phyloP scores from a whole-genome alignment of 2,329 filamentous ascomycete genomes.

The Nothophaeocryptopus gaeumannii region DNA sequence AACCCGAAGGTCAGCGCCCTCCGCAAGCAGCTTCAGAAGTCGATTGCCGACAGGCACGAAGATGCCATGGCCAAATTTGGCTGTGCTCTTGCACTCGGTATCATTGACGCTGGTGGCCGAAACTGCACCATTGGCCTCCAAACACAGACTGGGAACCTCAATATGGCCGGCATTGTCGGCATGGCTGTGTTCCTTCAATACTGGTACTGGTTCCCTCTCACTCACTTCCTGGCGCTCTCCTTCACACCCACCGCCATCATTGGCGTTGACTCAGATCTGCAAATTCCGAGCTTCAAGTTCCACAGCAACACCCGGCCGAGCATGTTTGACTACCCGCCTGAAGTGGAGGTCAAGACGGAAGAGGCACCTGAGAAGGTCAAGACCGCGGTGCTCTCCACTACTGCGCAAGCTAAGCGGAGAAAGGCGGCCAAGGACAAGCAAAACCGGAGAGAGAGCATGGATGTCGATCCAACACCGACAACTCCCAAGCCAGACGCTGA shows the following conservation, averaged over 20 bases:
- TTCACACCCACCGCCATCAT: slow-evolving; percentile 98
- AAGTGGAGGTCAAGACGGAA: slow-evolving; percentile 91
- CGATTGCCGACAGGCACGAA: slow-evolving; percentile 90
- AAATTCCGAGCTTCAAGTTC: slow-evolving; percentile 92
- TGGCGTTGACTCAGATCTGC: slow-evolving; percentile 86
- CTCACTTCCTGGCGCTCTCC: slow-evolving; percentile 91
- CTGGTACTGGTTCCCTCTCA: slow-evolving; percentile 99
- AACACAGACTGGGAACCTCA: slow-evolving; percentile 95
- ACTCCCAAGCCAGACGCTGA: slow-evolving; percentile 63
- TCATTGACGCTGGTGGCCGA: slow-evolving; percentile 94
- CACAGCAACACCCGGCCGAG: slow-evolving; percentile 92
- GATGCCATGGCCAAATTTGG: slow-evolving; percentile 99
- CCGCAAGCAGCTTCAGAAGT: slow-evolving; percentile 90
- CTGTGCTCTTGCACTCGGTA: slow-evolving; percentile 87
- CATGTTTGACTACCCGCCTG: slow-evolving; percentile 95
- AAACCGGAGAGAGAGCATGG: slow-evolving; percentile 89
- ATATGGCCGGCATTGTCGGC: slow-evolving; percentile 96
- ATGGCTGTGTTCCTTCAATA: slow-evolving; percentile 99
- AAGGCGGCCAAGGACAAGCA: slow-evolving; percentile 92
- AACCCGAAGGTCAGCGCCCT: slow-evolving; percentile 92
- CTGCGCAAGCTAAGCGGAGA: slow-evolving; percentile 91
- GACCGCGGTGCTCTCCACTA: slow-evolving; percentile 93
- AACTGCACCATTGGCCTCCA: slow-evolving; percentile 98
- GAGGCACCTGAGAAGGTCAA: slow-evolving; percentile 92
- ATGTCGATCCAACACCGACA: slow-evolving; percentile 76